Conservation (phyloP, 2,329 filamentous ascomycete species). For the Aspergillus arachidicola region DNA sequence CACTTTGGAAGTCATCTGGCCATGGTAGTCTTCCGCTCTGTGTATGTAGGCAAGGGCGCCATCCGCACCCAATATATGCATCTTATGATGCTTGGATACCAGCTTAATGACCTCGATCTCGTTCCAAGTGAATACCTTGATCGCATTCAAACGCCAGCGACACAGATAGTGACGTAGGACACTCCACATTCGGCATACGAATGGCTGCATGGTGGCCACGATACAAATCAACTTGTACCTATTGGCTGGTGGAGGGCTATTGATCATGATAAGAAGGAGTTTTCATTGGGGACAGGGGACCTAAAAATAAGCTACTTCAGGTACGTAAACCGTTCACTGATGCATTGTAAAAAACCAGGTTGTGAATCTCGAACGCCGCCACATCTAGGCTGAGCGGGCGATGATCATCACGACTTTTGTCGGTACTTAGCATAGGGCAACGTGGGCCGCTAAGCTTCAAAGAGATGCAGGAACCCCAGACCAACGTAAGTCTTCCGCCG, state of each 20-base stretch:
- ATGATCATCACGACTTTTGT: not conserved
- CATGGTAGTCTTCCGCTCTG: not conserved
- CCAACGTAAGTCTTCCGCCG: not conserved
- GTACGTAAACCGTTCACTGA: not conserved
- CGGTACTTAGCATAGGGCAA: not conserved
- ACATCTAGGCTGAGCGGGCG: not conserved
- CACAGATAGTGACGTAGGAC: not conserved
- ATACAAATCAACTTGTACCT: not conserved
- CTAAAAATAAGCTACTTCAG: not conserved
- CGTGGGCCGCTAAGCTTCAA: not conserved
- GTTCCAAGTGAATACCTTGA: not conserved
- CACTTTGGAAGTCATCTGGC: not conserved
- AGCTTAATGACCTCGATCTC: not conserved
- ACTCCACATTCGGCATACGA: not conserved
- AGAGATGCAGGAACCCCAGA: not conserved
- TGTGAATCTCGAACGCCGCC: not conserved
- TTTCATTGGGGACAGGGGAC: not conserved
- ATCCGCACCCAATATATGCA: not conserved
- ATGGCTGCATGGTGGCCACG: not conserved
- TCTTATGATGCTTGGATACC: not conserved
- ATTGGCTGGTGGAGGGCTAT: not conserved
- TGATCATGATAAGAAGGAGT: no score
- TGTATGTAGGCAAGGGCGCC: not conserved
- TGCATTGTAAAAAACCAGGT: no score
- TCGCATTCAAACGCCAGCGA: not conserved